phyloP scores from a whole-genome alignment of 2,329 filamentous ascomycete species.

The Botrytis pseudocinerea region DNA sequence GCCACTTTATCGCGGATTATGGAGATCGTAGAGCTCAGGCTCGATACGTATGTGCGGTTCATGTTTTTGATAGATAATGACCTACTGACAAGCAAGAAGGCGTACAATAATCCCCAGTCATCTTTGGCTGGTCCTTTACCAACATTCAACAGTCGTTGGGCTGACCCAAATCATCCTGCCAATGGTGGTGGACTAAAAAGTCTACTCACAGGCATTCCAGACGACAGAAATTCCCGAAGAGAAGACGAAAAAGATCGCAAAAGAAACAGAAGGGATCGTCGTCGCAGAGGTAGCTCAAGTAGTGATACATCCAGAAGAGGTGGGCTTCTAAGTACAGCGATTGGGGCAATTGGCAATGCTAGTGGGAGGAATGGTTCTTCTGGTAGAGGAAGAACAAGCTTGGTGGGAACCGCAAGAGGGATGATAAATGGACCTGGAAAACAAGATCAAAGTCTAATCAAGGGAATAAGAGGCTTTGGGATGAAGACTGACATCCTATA shows the following conservation, averaged over 20 bases:
- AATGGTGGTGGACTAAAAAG: slow-evolving; percentile 14
- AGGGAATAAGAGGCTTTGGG: not conserved
- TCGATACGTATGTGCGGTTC: slow-evolving; percentile 17
- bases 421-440: slow-evolving; percentile 16
- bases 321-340: not conserved
- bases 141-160: slow-evolving; percentile 12
- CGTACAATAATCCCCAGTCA: not conserved
- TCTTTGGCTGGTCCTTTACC: not conserved
- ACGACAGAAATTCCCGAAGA: not conserved
- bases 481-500: slow-evolving; percentile 22
- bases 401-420: not conserved
- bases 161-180: slow-evolving; percentile 11
- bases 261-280: not conserved
- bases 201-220: slow-evolving; percentile 12
- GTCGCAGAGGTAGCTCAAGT: slow-evolving; percentile 10
- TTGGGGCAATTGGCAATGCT: not conserved
- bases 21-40: slow-evolving; percentile 25
- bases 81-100: not conserved
- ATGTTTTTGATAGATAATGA: fast-evolving
- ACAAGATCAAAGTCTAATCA: slow-evolving; percentile 21
- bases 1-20: slow-evolving; percentile 38
- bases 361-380: not conserved
- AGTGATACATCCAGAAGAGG: not conserved
- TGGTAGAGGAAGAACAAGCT: not conserved
- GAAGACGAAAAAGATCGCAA: not conserved